Percentiles rank a stretch among this genome's conserved stretches.
These are phyloP conservation scores for Russula sp. DNA, from an alignment of 768 basidiomycete species.

Conservation along the genomic window DNA sequence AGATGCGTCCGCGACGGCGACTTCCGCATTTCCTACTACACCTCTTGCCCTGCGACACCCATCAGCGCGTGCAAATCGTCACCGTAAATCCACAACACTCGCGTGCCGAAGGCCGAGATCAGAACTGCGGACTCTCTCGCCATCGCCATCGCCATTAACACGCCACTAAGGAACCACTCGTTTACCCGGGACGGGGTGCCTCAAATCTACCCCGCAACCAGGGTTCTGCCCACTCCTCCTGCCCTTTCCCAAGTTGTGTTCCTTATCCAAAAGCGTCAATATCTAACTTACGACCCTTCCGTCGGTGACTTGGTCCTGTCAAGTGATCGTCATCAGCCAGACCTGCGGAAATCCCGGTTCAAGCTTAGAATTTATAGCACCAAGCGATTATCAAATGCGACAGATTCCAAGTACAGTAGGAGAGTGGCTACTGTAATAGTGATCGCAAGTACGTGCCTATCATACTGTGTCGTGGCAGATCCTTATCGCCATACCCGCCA, in stretches of 20 bases:
- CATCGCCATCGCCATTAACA: not conserved
- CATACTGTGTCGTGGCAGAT: not conserved
- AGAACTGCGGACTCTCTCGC: not conserved
- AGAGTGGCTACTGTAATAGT: not conserved
- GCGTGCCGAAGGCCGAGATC: not conserved
- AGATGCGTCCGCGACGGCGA: conserved; percentile 8
- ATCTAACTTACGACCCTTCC: not conserved
- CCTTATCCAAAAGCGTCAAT: not conserved
- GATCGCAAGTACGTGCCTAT: not conserved
- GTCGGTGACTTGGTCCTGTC: not conserved
- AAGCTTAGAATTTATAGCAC: not conserved
- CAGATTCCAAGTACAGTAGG: not conserved
- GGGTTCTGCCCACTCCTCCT: not conserved
- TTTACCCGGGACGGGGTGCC: not conserved
- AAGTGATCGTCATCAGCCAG: not conserved
- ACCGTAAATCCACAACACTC: not conserved
- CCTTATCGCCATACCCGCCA: not conserved
- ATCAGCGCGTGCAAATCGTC: not conserved
- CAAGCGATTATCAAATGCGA: not conserved
- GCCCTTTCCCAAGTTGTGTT: not conserved
- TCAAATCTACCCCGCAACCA: not conserved
- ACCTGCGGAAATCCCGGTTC: not conserved
- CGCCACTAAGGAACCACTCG: not conserved
- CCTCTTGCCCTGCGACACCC: not conserved
- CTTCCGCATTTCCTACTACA: conserved; percentile 3